Conservation (phyloP, 352 stramenopile genomes). For the Globisporangium paddicum region DNA sequence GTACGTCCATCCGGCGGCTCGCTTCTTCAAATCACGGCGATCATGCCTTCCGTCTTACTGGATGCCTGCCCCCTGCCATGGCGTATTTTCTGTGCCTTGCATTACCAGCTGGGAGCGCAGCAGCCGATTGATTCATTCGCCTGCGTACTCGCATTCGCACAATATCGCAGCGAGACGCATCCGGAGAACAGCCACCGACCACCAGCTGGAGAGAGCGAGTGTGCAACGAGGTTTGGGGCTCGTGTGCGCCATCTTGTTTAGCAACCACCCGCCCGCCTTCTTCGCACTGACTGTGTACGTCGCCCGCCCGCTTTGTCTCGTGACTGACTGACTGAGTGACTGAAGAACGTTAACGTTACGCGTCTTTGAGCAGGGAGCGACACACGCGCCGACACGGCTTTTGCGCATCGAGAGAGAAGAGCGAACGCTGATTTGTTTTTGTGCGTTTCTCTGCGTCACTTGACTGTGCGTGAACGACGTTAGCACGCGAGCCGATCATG, state of each 20-base stretch:
- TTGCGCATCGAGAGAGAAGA: background rate
- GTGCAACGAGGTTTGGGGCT: constrained; percentile 1
- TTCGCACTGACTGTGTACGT: background rate
- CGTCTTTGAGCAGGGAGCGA: background rate
- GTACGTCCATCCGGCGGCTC: background rate
- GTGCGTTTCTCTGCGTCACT: background rate
- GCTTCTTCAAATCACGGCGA: background rate
- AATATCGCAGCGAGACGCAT: background rate
- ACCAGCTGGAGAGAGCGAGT: background rate
- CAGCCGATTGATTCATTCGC: background rate
- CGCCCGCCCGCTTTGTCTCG: background rate
- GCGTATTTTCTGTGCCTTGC: background rate
- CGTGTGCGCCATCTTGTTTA: background rate
- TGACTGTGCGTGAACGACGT: background rate
- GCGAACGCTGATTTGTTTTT: background rate
- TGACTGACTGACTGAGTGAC: background rate
- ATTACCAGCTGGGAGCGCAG: background rate
- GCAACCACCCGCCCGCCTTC: background rate
- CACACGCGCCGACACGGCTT: background rate
- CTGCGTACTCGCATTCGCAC: background rate
- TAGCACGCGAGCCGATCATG: background rate
- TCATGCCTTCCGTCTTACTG: background rate
- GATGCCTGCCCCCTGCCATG: background rate
- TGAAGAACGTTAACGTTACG: background rate
- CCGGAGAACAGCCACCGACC: background rate